phyloP scores from a whole-genome alignment of 2,329 filamentous ascomycete species.

The Trichoderma oligosporum region DNA sequence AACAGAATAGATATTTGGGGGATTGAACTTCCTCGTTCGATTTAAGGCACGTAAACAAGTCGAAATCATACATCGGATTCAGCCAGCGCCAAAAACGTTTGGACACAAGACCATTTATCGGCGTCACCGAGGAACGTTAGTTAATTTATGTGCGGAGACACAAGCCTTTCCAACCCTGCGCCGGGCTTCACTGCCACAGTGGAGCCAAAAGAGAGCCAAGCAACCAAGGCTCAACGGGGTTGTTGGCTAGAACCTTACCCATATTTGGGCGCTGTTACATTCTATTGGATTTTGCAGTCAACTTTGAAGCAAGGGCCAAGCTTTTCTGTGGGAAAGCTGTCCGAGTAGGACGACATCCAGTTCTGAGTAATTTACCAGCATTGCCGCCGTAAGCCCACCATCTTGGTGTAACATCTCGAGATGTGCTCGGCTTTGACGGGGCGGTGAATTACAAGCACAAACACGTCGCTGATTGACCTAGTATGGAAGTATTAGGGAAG shows the following conservation, averaged over 20 bases:
- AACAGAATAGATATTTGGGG: no score
- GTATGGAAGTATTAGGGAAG: neutral
- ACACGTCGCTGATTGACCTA: neutral
- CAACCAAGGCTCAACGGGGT: neutral
- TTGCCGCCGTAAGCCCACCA: no score
- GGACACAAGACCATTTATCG: constrained; percentile 7
- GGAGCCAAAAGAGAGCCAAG: constrained; percentile 2
- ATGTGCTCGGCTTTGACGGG: neutral
- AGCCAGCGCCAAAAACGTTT: constrained; percentile 6
- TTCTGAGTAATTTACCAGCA: no score
- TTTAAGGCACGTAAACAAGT: neutral
- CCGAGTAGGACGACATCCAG: no score
- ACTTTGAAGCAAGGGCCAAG: constrained; percentile 1
- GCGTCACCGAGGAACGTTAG: constrained; percentile 7
- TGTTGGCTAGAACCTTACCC: neutral
- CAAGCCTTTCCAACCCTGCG: constrained; percentile 5
- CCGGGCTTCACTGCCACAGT: constrained; percentile 18
- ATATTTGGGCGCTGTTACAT: neutral
- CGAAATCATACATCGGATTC: neutral
- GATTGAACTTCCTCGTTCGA: no score
- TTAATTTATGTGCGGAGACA: constrained; percentile 1
- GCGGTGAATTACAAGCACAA: neutral
- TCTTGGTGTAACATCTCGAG: neutral
- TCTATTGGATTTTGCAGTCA: neutral
- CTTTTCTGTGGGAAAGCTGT: neutral